Evolutionary conservation across 495 filamentous ascomycete genomes (phyloP).

Genomic region (Tuber umbilicatum): DNA sequence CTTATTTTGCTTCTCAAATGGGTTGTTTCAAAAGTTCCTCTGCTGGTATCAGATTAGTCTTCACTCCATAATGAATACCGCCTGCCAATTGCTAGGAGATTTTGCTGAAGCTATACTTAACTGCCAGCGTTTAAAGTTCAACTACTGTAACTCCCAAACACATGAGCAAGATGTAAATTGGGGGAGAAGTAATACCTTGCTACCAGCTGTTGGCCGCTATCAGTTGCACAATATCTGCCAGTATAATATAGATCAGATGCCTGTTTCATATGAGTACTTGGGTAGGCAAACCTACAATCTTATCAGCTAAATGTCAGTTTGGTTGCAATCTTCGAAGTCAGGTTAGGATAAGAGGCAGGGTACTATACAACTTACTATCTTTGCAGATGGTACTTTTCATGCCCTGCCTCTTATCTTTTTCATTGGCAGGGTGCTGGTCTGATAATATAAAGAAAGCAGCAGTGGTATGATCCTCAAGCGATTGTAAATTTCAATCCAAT

Average conservation of each 20-base stretch:
- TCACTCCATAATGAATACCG: neutral
- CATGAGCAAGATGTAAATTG: neutral
- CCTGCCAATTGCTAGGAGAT: neutral
- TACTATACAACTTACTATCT: no score
- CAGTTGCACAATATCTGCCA: no score
- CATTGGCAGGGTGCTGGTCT: no score
- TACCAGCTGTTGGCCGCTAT: neutral
- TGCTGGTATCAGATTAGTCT: neutral
- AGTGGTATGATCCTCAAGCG: no score
- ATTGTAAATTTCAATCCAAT: no score
- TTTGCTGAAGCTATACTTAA: neutral
- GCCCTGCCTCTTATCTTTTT: no score
- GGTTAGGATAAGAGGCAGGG: neutral
- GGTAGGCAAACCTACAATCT: no score
- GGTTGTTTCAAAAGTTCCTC: neutral
- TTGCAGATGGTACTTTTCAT: no score
- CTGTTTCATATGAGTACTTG: no score
- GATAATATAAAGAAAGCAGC: no score
- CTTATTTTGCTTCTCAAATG: neutral
- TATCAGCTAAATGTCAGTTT: neutral
- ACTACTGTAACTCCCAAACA: neutral
- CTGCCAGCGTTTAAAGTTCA: no score
- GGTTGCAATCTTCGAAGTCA: neutral
- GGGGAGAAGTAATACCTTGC: neutral
- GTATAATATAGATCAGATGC: no score